Percentiles rank a stretch among this genome's conserved stretches.
Conservation (phyloP, 164 flowering plant species). For the Dillenia suffruticosa region DNA sequence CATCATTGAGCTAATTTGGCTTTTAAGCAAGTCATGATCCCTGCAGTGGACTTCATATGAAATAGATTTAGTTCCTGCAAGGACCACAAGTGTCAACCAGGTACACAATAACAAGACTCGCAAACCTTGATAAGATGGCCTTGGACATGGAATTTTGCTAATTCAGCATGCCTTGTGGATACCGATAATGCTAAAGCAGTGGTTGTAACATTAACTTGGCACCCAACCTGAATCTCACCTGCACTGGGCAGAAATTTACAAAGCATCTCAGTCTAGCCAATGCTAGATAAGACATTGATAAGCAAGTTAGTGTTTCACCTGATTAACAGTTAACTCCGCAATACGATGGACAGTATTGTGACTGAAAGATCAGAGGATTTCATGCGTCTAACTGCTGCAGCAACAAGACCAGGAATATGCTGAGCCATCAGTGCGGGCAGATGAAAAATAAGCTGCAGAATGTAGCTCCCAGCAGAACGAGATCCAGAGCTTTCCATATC, state of each 20-base stretch:
- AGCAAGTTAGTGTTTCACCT: no score
- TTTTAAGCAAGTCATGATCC: slow-evolving; percentile 86
- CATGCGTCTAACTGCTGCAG: slow-evolving; percentile 89
- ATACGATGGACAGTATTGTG: neutral
- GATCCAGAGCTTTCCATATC: slow-evolving; percentile 89
- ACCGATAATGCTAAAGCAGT: slow-evolving; percentile 86
- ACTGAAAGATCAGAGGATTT: slow-evolving; percentile 54
- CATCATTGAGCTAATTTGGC: slow-evolving; percentile 62
- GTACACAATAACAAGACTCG: neutral
- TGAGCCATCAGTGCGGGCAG: slow-evolving; percentile 78
- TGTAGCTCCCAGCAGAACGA: slow-evolving; percentile 85
- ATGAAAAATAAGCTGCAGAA: slow-evolving; percentile 88
- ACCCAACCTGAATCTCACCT: slow-evolving; percentile 92
- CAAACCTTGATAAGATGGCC: slow-evolving; percentile 76
- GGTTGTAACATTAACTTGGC: slow-evolving; percentile 89
- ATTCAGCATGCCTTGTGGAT: slow-evolving; percentile 56
- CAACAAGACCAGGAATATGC: slow-evolving; percentile 65
- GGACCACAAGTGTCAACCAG: neutral
- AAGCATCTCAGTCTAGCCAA: no score
- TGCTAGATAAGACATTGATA: no score
- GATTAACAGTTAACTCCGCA: no score
- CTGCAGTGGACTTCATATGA: slow-evolving; percentile 52
- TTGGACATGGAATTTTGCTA: slow-evolving; percentile 61
- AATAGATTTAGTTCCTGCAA: slow-evolving; percentile 10
- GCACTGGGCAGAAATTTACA: slow-evolving; percentile 14